phyloP scores from a whole-genome alignment of 495 filamentous ascomycete genomes.

The Oidiodendron maius region DNA sequence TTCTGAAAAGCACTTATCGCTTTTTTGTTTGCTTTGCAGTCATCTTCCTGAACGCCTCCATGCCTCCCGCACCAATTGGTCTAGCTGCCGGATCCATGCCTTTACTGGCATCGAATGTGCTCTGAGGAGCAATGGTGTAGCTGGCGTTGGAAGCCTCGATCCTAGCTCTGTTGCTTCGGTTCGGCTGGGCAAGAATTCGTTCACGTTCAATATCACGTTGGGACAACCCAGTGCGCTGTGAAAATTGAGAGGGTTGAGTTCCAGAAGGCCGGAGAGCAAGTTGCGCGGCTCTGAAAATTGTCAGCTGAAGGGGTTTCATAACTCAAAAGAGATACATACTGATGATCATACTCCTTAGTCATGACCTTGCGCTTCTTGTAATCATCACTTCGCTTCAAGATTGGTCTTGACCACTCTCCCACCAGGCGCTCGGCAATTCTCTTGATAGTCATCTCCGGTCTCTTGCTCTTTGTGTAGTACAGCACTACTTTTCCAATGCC shows the following conservation, averaged over 20 bases:
- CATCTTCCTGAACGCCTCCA: conserved; percentile 79
- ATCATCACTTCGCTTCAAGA: conserved; percentile 86
- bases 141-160: conserved; percentile 64
- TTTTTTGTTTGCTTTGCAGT: conserved; percentile 59
- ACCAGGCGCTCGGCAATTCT: conserved; percentile 84
- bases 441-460: conserved; percentile 80
- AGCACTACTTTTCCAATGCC: conserved; percentile 93
- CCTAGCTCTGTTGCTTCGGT: conserved; percentile 64
- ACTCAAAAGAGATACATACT: conserved; percentile 30
- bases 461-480: conserved; percentile 94
- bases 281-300: conserved; percentile 19
- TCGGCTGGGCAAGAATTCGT: conserved; percentile 62
- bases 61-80: conserved; percentile 65
- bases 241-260: conserved; percentile 27
- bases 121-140: conserved; percentile 74
- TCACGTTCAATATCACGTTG: conserved; percentile 55
- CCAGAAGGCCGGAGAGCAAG: conserved; percentile 18
- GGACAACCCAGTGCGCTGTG: conserved; percentile 38
- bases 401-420: conserved; percentile 94
- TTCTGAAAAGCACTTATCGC: too few species aligned
- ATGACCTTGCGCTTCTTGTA: conserved; percentile 74
- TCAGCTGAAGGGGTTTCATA: conserved; percentile 22
- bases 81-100: conserved; percentile 34
- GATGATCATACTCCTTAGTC: conserved; percentile 45
- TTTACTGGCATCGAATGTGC: conserved; percentile 40